Percentiles rank a stretch among this genome's conserved stretches.
Conservation (phyloP, 208 protist species). For the Leishmania turanica region DNA sequence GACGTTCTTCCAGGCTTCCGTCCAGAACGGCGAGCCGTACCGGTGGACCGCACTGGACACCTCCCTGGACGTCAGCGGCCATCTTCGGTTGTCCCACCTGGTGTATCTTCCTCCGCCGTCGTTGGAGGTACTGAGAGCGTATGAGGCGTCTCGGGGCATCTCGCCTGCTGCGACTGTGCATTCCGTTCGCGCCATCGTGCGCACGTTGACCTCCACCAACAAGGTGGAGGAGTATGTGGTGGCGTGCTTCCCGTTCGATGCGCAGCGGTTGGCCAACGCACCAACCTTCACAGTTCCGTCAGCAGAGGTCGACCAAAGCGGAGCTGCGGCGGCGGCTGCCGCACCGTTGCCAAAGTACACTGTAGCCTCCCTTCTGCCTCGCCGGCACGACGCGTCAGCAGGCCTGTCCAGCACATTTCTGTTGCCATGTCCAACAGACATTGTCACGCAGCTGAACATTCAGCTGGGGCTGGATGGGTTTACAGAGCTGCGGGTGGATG, state of each 20-base stretch:
- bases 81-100: constrained; percentile 74
- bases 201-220: constrained; percentile 43
- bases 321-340: background rate
- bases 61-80: constrained; percentile 56
- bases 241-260: constrained; percentile 50
- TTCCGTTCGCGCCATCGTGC: constrained; percentile 54
- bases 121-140: constrained; percentile 35
- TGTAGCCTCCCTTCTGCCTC: constrained; percentile 7
- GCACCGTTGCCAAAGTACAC: constrained; percentile 2
- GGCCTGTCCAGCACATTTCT: background rate
- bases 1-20: constrained; percentile 65
- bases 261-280: constrained; percentile 22
- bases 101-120: constrained; percentile 71
- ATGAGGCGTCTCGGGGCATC: constrained; percentile 23
- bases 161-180: background rate
- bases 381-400: constrained; percentile 3
- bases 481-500: constrained; percentile 65
- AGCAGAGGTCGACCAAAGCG: no score
- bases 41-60: constrained; percentile 49
- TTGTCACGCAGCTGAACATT: constrained; percentile 54
- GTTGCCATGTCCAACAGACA: constrained; percentile 43
- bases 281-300: constrained; percentile 9
- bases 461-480: constrained; percentile 79
- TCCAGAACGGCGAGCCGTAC: constrained; percentile 64
- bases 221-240: constrained; percentile 57